A percentile compares a stretch with the other conserved stretches of the same genome.
Conservation (phyloP, 176 grass and related monocot species). For the Rhynchospora tenuis region DNA sequence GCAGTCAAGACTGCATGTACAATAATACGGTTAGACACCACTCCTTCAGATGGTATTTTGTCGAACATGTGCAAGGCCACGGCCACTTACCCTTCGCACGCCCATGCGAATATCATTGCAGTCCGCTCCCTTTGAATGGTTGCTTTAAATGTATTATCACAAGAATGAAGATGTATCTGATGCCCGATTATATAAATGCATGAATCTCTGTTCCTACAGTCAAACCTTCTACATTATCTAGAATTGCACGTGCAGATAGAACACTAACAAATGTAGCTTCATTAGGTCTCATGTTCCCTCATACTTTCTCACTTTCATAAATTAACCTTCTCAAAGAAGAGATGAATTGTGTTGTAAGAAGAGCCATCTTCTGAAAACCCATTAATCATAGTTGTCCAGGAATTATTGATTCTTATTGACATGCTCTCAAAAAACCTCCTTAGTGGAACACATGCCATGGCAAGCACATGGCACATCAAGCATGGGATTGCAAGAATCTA, state of each 20-base stretch:
- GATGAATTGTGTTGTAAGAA: conserved; percentile 31
- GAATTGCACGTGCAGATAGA: conserved; percentile 53
- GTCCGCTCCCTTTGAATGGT: conserved; percentile 44
- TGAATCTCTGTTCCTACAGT: conserved; percentile 38
- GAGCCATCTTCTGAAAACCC: conserved; percentile 36
- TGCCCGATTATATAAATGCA: conserved; percentile 27
- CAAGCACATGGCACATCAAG: conserved; percentile 38
- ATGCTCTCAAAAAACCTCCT: conserved; percentile 41
- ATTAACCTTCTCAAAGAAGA: conserved; percentile 41
- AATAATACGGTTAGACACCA: conserved; percentile 54
- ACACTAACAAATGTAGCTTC: conserved; percentile 69
- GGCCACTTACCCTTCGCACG: conserved; percentile 45
- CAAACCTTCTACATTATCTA: conserved; percentile 30
- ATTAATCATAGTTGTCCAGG: conserved; percentile 64
- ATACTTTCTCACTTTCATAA: not conserved
- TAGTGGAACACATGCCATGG: conserved; percentile 20
- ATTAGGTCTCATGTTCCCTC: not conserved
- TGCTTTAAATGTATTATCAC: conserved; percentile 28
- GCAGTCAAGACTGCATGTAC: too few species aligned
- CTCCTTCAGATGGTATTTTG: conserved; percentile 37
- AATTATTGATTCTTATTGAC: conserved; percentile 33
- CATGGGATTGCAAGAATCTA: conserved; percentile 62
- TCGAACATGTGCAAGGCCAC: conserved; percentile 45
- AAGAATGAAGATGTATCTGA: conserved; percentile 25
- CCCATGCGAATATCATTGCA: conserved; percentile 43